Base-by-base conservation (phyloP, 2,329 filamentous ascomycete species). In the Phaeophleospora eucalypticola region DNA sequence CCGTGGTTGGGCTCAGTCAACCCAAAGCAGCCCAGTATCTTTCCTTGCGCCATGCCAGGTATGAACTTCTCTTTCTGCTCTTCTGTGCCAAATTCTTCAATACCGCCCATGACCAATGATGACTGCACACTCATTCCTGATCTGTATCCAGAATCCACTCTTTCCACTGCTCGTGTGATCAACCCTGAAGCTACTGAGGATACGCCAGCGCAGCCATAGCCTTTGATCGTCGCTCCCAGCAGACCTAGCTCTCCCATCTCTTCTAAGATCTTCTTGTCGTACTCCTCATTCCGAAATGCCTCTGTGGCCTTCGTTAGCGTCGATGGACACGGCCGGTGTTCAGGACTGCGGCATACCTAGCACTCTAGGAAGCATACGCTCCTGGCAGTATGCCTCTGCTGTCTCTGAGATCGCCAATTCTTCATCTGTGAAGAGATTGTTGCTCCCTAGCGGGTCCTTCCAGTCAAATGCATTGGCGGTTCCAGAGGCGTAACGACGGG, bases 201-300 rank as follows among this genome's bases (percentile, higher is more conserved):
- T 19, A 87, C 86, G 44, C 89, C 89, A 3, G 89, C 89, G 66
- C 90, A 95, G 21, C 82, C 89, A 62, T 95, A 93, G 15, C 89
- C 90, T 54, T 91, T 74, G 51, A 95, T 90, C 15, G 83, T 91
- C 42, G 90, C 84, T 44, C 90, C 89, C 3, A 95, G 76, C 0
- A 95, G 77, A n/a, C 90, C 90, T 7, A 95, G 74, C 65, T 93
- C 87, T 36, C 90, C 89, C 89, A 95, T 95, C 71, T 95, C 89
- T 66, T 84, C 78, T 24, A 95, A 77, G 50, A 95, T 95, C 61
- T 84, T 84, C 60, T 80, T 78, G 67, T 95, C 89, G 71, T 90
- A 95, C 64, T 89, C 68, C 69, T 95, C 89, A 65, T 91, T 83
- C 56, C 89, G 81, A 70, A 90, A 94, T 49, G 87, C 86, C 70